A percentile compares a stretch with the other conserved stretches of the same genome.
These are phyloP conservation scores for Colletotrichum cereale DNA, from an alignment of 2,329 filamentous ascomycete genomes.

Conservation along the genomic window DNA sequence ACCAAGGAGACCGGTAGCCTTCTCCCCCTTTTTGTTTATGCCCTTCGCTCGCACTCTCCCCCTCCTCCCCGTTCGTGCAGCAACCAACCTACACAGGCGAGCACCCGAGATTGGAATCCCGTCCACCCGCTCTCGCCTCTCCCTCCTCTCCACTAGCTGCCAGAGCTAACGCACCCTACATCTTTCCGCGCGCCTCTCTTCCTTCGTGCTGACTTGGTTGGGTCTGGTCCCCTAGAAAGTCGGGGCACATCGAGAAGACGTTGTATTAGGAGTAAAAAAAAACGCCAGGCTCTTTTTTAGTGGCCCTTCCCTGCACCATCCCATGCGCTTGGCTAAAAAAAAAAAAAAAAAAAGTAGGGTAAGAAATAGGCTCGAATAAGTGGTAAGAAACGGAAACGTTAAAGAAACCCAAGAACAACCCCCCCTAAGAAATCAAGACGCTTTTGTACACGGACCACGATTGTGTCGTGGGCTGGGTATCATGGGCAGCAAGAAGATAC, in stretches of 20 bases:
- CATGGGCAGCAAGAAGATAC: conserved; percentile 34
- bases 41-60: background rate
- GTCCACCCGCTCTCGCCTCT: background rate
- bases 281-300: conserved; percentile 26
- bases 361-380: background rate
- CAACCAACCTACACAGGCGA: background rate
- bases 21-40: background rate
- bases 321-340: conserved; percentile 30
- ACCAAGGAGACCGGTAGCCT: background rate
- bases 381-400: background rate
- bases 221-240: conserved; percentile 10
- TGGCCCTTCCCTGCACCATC: conserved; percentile 6
- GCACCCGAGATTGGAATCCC: conserved; percentile 1
- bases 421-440: conserved; percentile 10
- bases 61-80: background rate
- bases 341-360: background rate
- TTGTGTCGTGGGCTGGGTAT: conserved; percentile 38
- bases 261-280: conserved; percentile 11
- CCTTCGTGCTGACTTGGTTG: background rate
- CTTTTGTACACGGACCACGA: conserved; percentile 33
- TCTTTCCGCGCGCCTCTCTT: background rate
- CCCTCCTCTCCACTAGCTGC: background rate
- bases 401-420: background rate
- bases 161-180: conserved; percentile 23
- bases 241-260: background rate